phyloP scores from a whole-genome alignment of 2,329 filamentous ascomycete genomes.

The Sporothrix brasiliensis region DNA sequence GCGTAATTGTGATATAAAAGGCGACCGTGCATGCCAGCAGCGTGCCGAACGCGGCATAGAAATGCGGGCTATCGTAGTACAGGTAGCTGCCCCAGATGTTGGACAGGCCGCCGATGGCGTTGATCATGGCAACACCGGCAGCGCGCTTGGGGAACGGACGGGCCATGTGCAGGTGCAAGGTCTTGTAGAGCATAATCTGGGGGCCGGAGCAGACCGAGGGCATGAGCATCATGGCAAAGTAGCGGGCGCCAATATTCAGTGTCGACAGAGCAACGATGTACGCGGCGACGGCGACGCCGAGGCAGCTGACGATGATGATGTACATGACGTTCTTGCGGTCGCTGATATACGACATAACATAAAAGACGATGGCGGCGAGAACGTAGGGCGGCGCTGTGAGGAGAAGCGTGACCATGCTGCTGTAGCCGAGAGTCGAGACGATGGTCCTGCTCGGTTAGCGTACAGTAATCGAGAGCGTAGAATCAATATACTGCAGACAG shows the following conservation, averaged over 20 bases:
- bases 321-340: conserved; percentile 44
- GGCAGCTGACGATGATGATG: conserved; percentile 43
- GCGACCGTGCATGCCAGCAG: conserved; percentile 36
- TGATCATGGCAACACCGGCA: conserved; percentile 48
- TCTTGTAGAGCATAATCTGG: conserved; percentile 49
- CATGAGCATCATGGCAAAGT: conserved; percentile 50
- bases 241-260: conserved; percentile 46
- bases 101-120: conserved; percentile 43
- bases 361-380: conserved; percentile 43
- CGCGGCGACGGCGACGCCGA: conserved; percentile 43
- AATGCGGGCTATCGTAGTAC: conserved; percentile 39
- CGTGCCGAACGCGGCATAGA: conserved; percentile 37
- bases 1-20: conserved; percentile 37
- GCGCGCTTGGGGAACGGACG: conserved; percentile 49
- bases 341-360: conserved; percentile 43
- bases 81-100: conserved; percentile 46
- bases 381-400: conserved; percentile 24
- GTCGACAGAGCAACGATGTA: conserved; percentile 47
- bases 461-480: not conserved
- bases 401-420: conserved; percentile 49
- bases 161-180: conserved; percentile 42
- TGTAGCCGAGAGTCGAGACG: conserved; percentile 42
- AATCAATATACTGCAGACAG: not conserved
- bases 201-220: conserved; percentile 47
- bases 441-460: conserved; percentile 37